Conservation (phyloP, 148 eudicot genomes). For the Diospyros kaki region DNA sequence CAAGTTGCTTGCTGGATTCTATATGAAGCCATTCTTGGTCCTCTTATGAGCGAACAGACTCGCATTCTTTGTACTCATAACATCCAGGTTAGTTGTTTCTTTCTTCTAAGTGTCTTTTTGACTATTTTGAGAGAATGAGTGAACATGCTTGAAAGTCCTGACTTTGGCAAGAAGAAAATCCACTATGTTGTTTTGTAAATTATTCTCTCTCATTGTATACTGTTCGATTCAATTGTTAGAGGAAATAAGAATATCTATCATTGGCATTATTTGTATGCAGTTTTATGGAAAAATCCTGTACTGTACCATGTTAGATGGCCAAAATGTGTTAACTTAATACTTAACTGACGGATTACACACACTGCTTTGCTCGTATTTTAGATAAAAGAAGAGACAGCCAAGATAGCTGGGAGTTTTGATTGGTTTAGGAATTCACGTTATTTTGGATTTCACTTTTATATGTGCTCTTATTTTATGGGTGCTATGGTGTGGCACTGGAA, state of each 20-base stretch:
- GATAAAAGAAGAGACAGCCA: too few relatives aligned
- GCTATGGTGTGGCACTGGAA: constrained; percentile 2
- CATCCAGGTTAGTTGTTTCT: constrained; percentile 46
- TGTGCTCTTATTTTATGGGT: background rate
- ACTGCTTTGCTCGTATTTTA: background rate
- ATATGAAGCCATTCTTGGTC: constrained; percentile 72
- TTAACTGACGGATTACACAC: background rate
- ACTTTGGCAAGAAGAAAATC: background rate
- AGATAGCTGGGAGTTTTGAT: too few relatives aligned
- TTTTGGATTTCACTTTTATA: too few relatives aligned
- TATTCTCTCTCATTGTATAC: background rate
- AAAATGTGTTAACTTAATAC: too few relatives aligned
- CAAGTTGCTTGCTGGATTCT: constrained; percentile 83
- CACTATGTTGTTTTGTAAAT: background rate
- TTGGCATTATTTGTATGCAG: background rate
- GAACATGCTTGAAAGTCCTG: background rate
- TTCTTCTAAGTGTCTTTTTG: background rate
- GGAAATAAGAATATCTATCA: background rate
- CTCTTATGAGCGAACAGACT: constrained; percentile 60
- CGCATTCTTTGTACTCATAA: constrained; percentile 89
- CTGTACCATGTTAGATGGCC: background rate
- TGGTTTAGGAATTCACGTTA: too few relatives aligned
- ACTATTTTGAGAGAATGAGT: background rate
- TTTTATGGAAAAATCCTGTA: background rate
- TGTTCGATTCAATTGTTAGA: background rate